Percentiles rank a stretch among this genome's conserved stretches.
Conservation (phyloP, 331 rosid species). For the Quercus phellos region DNA sequence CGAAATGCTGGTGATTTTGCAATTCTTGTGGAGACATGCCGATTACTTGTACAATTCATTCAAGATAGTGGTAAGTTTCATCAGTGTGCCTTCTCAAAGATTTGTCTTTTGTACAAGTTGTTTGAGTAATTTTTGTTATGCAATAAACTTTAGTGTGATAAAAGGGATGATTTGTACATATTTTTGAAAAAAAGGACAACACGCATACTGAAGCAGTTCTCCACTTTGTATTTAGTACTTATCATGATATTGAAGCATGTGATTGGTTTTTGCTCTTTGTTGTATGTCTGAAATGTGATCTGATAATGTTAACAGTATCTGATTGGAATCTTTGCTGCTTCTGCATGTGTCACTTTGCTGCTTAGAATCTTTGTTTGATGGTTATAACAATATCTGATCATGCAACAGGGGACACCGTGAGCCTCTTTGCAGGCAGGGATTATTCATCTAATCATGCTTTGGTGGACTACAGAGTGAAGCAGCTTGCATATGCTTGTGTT, state of each 20-base stretch:
- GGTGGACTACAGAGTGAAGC: conserved; percentile 76
- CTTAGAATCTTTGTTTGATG: conserved; percentile 5
- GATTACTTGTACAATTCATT: conserved; percentile 54
- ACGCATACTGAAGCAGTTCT: neutral
- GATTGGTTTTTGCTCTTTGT: neutral
- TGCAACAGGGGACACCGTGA: conserved; percentile 61
- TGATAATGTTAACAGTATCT: conserved; percentile 1
- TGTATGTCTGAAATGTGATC: conserved; percentile 10
- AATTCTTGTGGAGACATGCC: conserved; percentile 73
- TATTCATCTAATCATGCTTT: conserved; percentile 53
- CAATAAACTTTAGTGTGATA: neutral
- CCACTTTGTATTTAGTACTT: neutral
- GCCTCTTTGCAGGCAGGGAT: conserved; percentile 68
- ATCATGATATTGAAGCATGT: neutral
- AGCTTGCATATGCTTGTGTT: conserved; percentile 59
- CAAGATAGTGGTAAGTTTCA: conserved; percentile 61
- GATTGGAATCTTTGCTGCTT: conserved; percentile 14
- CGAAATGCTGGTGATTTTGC: conserved; percentile 54
- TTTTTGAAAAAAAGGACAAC: neutral
- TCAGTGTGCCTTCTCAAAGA: neutral
- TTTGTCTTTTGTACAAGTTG: neutral
- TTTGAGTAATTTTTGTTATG: conserved; percentile 7
- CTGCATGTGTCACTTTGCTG: conserved; percentile 11
- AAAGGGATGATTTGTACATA: neutral
- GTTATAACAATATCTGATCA: conserved; percentile 12